A percentile compares a stretch with the other conserved stretches of the same genome.
phyloP scores from a whole-genome alignment of 805 yeast genomes.

The Sungouiella blattae region DNA sequence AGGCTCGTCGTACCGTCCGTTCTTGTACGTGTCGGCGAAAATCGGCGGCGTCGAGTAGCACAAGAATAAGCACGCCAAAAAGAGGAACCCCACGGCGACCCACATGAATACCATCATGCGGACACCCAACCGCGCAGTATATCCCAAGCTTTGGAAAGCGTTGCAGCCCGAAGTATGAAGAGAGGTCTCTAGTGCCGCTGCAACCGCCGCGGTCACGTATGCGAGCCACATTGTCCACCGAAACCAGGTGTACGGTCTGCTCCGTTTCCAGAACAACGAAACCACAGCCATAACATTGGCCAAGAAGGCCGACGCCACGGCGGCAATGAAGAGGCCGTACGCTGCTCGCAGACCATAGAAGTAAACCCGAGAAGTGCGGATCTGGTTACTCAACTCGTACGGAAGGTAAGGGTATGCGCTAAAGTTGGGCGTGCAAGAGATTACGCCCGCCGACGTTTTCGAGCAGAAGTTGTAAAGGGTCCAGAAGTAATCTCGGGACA shows the following conservation, averaged over 20 bases:
- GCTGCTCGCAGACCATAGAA: neutral
- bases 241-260: neutral
- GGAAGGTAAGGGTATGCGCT: neutral
- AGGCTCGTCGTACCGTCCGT: neutral
- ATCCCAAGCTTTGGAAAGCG: neutral
- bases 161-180: neutral
- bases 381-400: neutral
- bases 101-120: neutral
- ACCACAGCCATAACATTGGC: neutral
- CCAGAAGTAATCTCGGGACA: neutral
- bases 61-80: neutral
- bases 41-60: neutral
- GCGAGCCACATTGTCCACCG: neutral
- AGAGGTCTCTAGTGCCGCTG: neutral
- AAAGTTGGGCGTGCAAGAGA: neutral
- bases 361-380: neutral
- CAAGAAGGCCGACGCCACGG: neutral
- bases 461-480: neutral
- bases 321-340: neutral
- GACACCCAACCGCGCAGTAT: neutral
- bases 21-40: neutral
- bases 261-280: neutral
- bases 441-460: neutral
- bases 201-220: neutral
- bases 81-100: neutral